phyloP scores from a whole-genome alignment of 2,329 filamentous ascomycete genomes.

The Cordyceps militaris region DNA sequence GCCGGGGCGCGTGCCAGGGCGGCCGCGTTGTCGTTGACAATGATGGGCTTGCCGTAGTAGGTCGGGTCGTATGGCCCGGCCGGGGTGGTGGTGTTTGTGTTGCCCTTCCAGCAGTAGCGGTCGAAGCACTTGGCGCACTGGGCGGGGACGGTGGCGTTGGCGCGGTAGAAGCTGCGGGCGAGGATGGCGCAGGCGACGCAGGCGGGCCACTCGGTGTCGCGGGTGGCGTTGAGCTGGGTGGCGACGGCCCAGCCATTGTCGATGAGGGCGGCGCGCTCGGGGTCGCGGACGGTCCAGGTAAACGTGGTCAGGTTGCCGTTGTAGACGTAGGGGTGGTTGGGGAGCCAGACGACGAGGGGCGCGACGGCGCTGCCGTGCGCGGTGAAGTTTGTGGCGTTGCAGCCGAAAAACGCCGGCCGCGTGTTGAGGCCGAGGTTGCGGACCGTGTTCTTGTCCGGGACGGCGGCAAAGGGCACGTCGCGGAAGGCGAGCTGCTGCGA shows the following conservation, averaged over 20 bases:
- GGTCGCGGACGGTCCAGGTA: constrained; percentile 52
- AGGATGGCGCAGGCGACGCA: constrained; percentile 81
- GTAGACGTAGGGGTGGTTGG: constrained; percentile 69
- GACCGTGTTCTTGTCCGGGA: constrained; percentile 69
- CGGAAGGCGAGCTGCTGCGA: constrained; percentile 43
- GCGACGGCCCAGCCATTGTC: constrained; percentile 72
- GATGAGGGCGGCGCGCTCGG: constrained; percentile 66
- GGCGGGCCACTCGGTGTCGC: constrained; percentile 62
- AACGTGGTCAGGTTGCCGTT: constrained; percentile 71
- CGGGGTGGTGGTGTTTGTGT: constrained; percentile 26
- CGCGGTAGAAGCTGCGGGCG: constrained; percentile 60
- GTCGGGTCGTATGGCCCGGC: constrained; percentile 33
- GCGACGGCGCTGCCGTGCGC: constrained; percentile 28
- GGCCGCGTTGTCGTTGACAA: constrained; percentile 8
- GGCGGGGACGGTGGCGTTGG: constrained; percentile 54
- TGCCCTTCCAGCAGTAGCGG: constrained; percentile 82
- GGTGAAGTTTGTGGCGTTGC: constrained; percentile 51
- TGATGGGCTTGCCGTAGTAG: constrained; percentile 10
- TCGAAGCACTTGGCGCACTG: constrained; percentile 68
- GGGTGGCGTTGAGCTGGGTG: constrained; percentile 68
- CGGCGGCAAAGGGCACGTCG: constrained; percentile 62
- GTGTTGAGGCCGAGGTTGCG: constrained; percentile 67
- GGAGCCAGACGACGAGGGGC: constrained; percentile 74
- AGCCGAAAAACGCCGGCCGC: constrained; percentile 74
- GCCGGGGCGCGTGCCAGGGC: not conserved